These are phyloP conservation scores for grape (Vitis vinifera) DNA, from an alignment of 164 flowering plant species.

Conservation along the genomic window ASM3070453v1 NC_081808.1:22793001-22793500, in stretches of 20 bases:
- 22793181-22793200: background rate
- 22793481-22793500: too few species aligned
- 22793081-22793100: conserved; percentile 57
- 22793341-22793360: too few species aligned
- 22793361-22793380: too few species aligned
- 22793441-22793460: too few species aligned
- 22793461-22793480: too few species aligned
- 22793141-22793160: background rate
- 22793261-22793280: too few species aligned
- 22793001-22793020: conserved; percentile 69
- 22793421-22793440: too few species aligned
- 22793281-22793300: background rate
- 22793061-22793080: conserved; percentile 91
- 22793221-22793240: background rate
- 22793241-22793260: background rate
- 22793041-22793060: conserved; percentile 80
- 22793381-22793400: too few species aligned
- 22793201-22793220: background rate
- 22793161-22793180: background rate
- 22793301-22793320: too few species aligned
- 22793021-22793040: conserved; percentile 57
- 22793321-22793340: too few species aligned
- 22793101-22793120: conserved; percentile 6
- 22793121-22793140: background rate
- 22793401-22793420: too few species aligned